These are phyloP conservation scores for Arthrobotrys conoides DNA, from an alignment of 2,329 filamentous ascomycete genomes.

Conservation along the genomic window DNA sequence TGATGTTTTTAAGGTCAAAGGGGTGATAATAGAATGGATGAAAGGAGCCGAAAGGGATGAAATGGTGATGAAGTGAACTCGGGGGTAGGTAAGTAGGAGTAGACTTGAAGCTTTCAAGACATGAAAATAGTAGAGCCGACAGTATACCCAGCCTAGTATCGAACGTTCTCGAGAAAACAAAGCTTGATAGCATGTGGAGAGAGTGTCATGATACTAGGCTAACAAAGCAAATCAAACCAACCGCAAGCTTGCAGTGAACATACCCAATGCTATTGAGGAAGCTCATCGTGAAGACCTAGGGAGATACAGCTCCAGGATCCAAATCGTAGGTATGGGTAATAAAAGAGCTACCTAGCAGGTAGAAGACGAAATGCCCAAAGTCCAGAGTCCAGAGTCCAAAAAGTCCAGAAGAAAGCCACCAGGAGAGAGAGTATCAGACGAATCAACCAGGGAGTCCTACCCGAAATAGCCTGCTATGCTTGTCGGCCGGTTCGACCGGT, in stretches of 20 bases:
- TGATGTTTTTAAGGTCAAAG: background rate
- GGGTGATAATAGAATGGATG: background rate
- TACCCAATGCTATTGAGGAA: slow-evolving; percentile 58
- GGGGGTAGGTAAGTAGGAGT: background rate
- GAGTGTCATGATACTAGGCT: slow-evolving; percentile 10
- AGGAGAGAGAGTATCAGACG: slow-evolving; percentile 19
- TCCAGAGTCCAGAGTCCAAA: slow-evolving; percentile 19
- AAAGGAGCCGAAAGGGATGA: background rate
- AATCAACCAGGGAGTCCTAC: background rate
- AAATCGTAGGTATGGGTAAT: background rate
- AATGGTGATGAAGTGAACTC: background rate
- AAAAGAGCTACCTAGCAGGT: background rate
- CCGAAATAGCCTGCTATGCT: slow-evolving; percentile 14
- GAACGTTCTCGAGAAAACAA: background rate
- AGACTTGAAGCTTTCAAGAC: background rate
- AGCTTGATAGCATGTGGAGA: background rate
- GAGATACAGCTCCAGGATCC: background rate
- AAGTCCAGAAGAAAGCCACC: background rate
- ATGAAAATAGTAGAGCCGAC: background rate
- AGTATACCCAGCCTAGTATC: background rate
- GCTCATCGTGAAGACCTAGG: slow-evolving; percentile 38
- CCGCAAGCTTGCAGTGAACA: slow-evolving; percentile 27
- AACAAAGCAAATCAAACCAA: background rate
- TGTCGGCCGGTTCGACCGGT: slow-evolving; percentile 3
- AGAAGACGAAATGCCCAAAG: background rate